phyloP scores from a whole-genome alignment of 768 basidiomycete genomes.

The Boletus speciosus region DNA sequence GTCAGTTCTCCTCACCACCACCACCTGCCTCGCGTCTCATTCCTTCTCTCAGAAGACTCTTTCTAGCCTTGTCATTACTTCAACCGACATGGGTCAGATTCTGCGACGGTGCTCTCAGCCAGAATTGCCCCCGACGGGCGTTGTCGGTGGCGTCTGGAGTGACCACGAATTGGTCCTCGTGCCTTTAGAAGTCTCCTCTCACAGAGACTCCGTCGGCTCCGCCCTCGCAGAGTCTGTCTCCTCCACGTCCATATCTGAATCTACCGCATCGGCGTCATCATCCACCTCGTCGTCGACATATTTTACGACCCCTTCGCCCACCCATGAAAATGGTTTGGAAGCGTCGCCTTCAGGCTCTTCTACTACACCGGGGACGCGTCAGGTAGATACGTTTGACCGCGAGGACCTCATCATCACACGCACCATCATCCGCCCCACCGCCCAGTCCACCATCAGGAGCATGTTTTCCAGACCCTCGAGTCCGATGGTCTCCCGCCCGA shows the following conservation, averaged over 20 bases:
- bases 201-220: constrained; percentile 18
- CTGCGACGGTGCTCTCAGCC: constrained; percentile 23
- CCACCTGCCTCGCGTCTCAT: constrained; percentile 22
- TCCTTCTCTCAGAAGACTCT: constrained; percentile 19
- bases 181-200: constrained; percentile 25
- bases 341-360: constrained; percentile 6
- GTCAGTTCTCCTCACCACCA: constrained; percentile 22
- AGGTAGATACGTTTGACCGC: constrained; percentile 25
- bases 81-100: constrained; percentile 28
- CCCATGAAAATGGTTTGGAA: constrained; percentile 6
- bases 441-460: constrained; percentile 22
- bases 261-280: constrained; percentile 8
- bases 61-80: constrained; percentile 9
- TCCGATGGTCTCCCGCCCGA: constrained; percentile 28
- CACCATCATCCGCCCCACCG: constrained; percentile 36
- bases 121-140: constrained; percentile 11
- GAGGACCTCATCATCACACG: constrained; percentile 35
- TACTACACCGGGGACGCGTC: constrained; percentile 11
- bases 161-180: constrained; percentile 35
- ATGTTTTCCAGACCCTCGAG: constrained; percentile 32
- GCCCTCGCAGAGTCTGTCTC: constrained; percentile 13
- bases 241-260: constrained; percentile 5
- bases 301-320: constrained; percentile 17
- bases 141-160: constrained; percentile 32
- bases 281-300: constrained; percentile 21